Conservation (phyloP, 345 rosid species). For the Geranium brycei region DNA sequence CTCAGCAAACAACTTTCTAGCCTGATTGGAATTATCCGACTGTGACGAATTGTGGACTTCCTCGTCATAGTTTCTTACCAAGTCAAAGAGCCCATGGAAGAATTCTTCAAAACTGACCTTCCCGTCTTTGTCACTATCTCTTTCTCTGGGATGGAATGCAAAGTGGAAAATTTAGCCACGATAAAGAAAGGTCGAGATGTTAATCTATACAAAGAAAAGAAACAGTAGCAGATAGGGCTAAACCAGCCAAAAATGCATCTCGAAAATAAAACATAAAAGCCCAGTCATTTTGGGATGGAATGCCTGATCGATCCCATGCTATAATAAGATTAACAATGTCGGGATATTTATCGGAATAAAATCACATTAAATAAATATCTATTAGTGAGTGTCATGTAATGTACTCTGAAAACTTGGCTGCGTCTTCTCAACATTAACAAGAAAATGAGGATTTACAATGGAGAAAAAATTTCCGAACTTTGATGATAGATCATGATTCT, state of each 20-base stretch:
- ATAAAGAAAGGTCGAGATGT: neutral
- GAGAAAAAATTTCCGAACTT: neutral
- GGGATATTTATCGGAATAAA: too few relatives aligned
- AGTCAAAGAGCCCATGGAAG: conserved; percentile 81
- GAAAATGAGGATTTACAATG: neutral
- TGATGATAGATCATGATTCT: neutral
- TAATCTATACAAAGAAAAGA: too few relatives aligned
- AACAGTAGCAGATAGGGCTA: neutral
- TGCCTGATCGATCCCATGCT: too few relatives aligned
- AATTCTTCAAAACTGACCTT: conserved; percentile 70
- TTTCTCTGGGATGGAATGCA: conserved; percentile 40
- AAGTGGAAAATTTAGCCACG: conserved; percentile 4
- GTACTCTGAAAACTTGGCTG: neutral
- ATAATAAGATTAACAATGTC: neutral
- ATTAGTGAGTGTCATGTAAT: neutral
- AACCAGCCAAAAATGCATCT: too few relatives aligned
- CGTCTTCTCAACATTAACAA: neutral
- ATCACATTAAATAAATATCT: too few relatives aligned
- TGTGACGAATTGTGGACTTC: conserved; percentile 46
- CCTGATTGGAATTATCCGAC: conserved; percentile 54
- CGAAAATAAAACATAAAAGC: too few relatives aligned
- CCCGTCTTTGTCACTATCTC: conserved; percentile 89
- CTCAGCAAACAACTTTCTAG: conserved; percentile 55
- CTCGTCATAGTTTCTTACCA: conserved; percentile 80
- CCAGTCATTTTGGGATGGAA: too few relatives aligned